Evolutionary conservation across 192 early-diverging fungal species (phyloP), one percentile per base, ranked within the genome.

Genomic region (Podila clonocystis): DNA sequence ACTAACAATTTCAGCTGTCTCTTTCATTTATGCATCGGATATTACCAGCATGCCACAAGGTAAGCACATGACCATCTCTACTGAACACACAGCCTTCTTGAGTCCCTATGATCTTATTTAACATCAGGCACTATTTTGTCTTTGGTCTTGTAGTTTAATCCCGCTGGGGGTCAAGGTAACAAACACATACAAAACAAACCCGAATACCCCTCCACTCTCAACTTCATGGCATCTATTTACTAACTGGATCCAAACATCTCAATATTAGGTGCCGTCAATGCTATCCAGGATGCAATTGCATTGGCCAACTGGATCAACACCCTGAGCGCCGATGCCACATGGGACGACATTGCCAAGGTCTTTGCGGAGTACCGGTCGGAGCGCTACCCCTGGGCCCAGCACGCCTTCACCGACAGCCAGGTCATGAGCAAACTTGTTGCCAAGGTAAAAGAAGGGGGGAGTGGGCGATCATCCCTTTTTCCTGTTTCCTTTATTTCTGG

Each of bases 361-460:
- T 55, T 55, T 55, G 9, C 20, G 26, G 52, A 55, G 22, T 55
- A 55, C 52, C 20, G 24, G 52, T 9, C 20, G 9, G 52, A 55
- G 52, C 52, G 52, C 22, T 9, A 55, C 52, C 52, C 52, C 24
- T 55, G 52, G 52, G 52, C 52, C 52, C 52, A 9, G 8, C 20
- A 26, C 52, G 52, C 52, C n/a, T 55, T 24, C 24, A n/a, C n/a
- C 5, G 52, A 55, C 52, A 55, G 52, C 52, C 52, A 55, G 52
- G 24, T 55, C n/a, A 55, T 55, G 52, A 55, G 52, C 52, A 55
- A 55, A 17, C 52, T 55, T 24, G 52, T 55, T 26, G 52, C 52
- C 24, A 26, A 24, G 20, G 52, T 55, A 55, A 45, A 4, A 15
- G 11, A 12, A 15, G 15, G 41, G 1, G 33, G 33, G 2, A 0